Conservation (phyloP, 305 asterid species). For the Solanum chacoense region DNA sequence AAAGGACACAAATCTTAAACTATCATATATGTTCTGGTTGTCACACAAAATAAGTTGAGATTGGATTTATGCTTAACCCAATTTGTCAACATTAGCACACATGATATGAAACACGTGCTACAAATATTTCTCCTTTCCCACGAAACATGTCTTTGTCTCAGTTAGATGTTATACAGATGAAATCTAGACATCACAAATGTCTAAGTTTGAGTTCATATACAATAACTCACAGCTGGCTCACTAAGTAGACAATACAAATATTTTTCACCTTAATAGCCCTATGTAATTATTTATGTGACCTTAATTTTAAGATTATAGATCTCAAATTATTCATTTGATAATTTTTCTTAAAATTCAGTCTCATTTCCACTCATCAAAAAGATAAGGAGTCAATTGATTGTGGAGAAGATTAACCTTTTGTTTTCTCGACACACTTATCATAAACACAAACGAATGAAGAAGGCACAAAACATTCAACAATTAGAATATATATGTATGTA, state of each 20-base stretch:
- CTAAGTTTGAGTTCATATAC: background rate
- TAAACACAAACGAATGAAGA: background rate
- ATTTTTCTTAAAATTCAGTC: background rate
- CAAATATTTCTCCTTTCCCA: too few species aligned
- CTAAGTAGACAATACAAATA: background rate
- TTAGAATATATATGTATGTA: background rate
- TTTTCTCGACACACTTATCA: background rate
- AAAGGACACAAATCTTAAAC: background rate
- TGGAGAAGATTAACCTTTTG: background rate
- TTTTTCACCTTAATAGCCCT: background rate
- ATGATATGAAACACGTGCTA: too few species aligned
- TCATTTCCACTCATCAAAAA: background rate
- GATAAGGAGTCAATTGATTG: background rate
- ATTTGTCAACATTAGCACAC: background rate
- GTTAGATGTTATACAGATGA: background rate
- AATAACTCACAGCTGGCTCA: background rate
- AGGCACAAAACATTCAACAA: background rate
- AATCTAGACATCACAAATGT: background rate
- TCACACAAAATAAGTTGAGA: background rate
- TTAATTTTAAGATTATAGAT: background rate
- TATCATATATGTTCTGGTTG: background rate
- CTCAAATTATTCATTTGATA: background rate
- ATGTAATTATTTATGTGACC: background rate
- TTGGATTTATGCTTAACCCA: background rate
- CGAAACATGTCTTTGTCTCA: background rate